phyloP scores from a whole-genome alignment of 306 rosid species.

The Fagus sylvatica region DNA sequence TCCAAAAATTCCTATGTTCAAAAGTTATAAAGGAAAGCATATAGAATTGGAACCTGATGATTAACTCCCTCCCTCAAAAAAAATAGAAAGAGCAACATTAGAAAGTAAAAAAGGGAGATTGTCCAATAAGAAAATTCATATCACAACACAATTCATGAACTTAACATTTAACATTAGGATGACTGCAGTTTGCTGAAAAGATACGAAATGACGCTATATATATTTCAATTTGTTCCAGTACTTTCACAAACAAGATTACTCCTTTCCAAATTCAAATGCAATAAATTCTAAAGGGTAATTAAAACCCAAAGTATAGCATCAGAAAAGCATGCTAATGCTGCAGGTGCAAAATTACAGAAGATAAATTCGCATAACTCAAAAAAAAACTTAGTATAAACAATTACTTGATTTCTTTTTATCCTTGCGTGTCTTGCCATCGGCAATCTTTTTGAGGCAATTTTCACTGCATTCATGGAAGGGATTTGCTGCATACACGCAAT shows the following conservation, averaged over 20 bases:
- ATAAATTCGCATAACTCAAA: not conserved
- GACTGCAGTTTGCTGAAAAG: not conserved
- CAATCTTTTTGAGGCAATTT: constrained; percentile 55
- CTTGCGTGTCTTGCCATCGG: constrained; percentile 58
- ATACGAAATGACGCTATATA: not conserved
- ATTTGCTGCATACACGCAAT: constrained; percentile 66
- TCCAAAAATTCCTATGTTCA: constrained; percentile 20
- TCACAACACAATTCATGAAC: not conserved
- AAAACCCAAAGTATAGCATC: not conserved
- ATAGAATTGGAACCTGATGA: not conserved
- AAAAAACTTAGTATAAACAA: constrained; percentile 9
- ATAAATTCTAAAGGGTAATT: not conserved
- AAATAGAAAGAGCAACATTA: too few species aligned
- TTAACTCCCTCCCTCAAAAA: not conserved
- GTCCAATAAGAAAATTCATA: too few species aligned
- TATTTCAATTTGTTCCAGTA: not conserved
- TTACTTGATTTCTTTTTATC: constrained; percentile 59
- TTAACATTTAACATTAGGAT: not conserved
- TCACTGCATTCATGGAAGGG: constrained; percentile 93
- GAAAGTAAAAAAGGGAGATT: too few species aligned
- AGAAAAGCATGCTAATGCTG: constrained; percentile 3
- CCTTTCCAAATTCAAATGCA: not conserved
- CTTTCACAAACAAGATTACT: not conserved
- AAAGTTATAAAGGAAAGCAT: not conserved
- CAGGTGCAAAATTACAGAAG: not conserved